A percentile compares a stretch with the other conserved stretches of the same genome.
Conservation (phyloP, 2,329 filamentous ascomycete species). For the Talaromyces verruculosus region DNA sequence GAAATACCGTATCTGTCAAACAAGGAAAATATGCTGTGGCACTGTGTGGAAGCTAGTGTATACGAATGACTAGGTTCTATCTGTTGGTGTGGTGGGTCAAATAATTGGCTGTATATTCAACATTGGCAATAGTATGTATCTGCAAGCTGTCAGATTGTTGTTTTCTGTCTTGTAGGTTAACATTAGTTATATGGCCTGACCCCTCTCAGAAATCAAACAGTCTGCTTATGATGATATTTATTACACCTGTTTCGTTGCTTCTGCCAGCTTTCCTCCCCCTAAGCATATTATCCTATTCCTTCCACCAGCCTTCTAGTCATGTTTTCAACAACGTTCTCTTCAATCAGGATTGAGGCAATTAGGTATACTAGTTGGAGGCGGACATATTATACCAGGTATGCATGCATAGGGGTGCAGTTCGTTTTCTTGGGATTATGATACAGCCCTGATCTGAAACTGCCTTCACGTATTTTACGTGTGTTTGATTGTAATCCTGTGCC, state of each 20-base stretch:
- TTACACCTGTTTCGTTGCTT: not conserved
- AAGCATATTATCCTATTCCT: not conserved
- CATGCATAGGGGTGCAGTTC: not conserved
- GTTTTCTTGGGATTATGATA: not conserved
- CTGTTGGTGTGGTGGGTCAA: not conserved
- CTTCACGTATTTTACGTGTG: not conserved
- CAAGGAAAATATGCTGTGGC: not conserved
- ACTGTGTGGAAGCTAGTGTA: not conserved
- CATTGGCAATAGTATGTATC: too few relatives aligned
- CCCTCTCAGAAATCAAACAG: not conserved
- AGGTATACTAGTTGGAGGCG: not conserved
- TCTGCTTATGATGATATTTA: not conserved
- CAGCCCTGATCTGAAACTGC: not conserved
- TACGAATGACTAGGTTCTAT: not conserved
- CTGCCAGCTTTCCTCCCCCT: not conserved
- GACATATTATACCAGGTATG: not conserved
- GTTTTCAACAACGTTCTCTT: not conserved
- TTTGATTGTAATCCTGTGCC: not conserved
- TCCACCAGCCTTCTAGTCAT: not conserved
- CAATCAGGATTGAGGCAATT: not conserved
- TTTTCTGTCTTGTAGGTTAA: too few relatives aligned
- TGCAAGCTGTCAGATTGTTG: too few relatives aligned
- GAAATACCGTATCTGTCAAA: not conserved
- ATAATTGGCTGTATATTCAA: not conserved
- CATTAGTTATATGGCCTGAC: not conserved